These are phyloP conservation scores for Hygrocybe coccinea DNA, from an alignment of 768 basidiomycete species.

Conservation along the genomic window DNA sequence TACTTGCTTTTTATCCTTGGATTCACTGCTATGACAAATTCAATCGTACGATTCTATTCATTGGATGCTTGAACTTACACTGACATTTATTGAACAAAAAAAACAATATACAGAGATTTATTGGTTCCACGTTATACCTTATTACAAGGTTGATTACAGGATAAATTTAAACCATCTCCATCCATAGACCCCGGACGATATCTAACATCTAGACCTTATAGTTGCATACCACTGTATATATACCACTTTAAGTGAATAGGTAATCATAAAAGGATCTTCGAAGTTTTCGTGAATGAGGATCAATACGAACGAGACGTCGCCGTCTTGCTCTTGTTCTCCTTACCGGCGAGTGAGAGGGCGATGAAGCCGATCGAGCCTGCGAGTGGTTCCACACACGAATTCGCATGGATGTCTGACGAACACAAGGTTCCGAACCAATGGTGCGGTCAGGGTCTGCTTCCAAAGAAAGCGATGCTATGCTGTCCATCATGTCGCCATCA, in stretches of 20 bases:
- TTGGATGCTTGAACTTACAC: background rate
- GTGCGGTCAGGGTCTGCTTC: slow-evolving; percentile 12
- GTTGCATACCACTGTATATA: slow-evolving; percentile 9
- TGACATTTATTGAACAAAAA: no score
- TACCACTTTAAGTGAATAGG: slow-evolving; percentile 28
- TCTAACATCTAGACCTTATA: slow-evolving; percentile 6
- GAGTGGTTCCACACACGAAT: slow-evolving; percentile 25
- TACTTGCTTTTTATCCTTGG: slow-evolving; percentile 78
- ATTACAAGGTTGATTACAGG: slow-evolving; percentile 27
- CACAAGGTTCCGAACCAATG: slow-evolving; percentile 8
- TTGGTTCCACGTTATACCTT: slow-evolving; percentile 29
- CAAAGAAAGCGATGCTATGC: slow-evolving; percentile 33
- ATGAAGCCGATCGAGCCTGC: slow-evolving; percentile 42
- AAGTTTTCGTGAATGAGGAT: slow-evolving; percentile 6
- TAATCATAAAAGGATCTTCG: slow-evolving; percentile 40
- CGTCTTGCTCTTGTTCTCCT: slow-evolving; percentile 24
- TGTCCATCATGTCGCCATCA: slow-evolving; percentile 27
- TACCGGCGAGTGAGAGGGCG: slow-evolving; percentile 53
- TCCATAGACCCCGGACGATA: slow-evolving; percentile 2
- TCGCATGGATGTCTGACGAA: slow-evolving; percentile 6
- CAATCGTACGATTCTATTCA: slow-evolving; percentile 35
- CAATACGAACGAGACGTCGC: slow-evolving; percentile 15
- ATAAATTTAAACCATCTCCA: slow-evolving; percentile 5
- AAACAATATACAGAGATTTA: slow-evolving; percentile 23
- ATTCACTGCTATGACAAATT: slow-evolving; percentile 76